Evolutionary conservation across 805 yeast species (phyloP).

Genomic region (Candida maltosa): DNA sequence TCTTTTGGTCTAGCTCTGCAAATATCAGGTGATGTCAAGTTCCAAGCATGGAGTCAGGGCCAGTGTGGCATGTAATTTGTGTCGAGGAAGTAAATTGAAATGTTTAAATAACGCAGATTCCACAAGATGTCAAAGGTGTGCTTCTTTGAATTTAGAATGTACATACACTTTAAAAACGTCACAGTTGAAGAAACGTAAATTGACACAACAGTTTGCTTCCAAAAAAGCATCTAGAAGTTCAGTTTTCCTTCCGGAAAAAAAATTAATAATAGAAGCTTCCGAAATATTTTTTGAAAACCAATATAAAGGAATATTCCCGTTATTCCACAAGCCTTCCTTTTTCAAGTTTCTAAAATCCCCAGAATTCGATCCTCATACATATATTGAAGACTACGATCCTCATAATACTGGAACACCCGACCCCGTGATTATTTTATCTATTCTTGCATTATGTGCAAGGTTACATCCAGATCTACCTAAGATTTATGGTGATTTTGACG

Average conservation of each 20-base stretch:
- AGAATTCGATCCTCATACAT: slow-evolving; percentile 17
- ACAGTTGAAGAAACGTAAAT: slow-evolving; percentile 15
- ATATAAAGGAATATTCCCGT: slow-evolving; percentile 22
- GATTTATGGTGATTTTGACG: slow-evolving; percentile 30
- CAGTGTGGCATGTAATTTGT: slow-evolving; percentile 8
- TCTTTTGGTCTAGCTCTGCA: no score
- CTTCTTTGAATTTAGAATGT: slow-evolving; percentile 13
- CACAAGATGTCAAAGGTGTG: slow-evolving; percentile 16
- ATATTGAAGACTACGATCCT: slow-evolving; percentile 12
- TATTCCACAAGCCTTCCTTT: slow-evolving; percentile 21
- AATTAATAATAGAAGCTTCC: slow-evolving; percentile 14
- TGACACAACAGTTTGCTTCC: slow-evolving; percentile 6
- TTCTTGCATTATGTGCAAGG: slow-evolving; percentile 32
- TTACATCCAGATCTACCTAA: slow-evolving; percentile 27
- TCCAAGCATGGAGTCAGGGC: no score
- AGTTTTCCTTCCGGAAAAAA: slow-evolving; percentile 16
- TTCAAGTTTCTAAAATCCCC: slow-evolving; percentile 15
- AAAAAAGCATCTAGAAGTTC: neutral
- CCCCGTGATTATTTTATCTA: slow-evolving; percentile 31
- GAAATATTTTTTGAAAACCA: slow-evolving; percentile 23
- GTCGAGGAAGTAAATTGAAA: slow-evolving; percentile 7
- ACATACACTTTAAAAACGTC: slow-evolving; percentile 18
- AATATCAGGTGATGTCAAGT: no score
- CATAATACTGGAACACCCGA: slow-evolving; percentile 16
- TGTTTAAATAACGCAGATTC: slow-evolving; percentile 8